Conservation (phyloP, 352 stramenopile genomes). For the Pythium rhizo-oryzae region DNA sequence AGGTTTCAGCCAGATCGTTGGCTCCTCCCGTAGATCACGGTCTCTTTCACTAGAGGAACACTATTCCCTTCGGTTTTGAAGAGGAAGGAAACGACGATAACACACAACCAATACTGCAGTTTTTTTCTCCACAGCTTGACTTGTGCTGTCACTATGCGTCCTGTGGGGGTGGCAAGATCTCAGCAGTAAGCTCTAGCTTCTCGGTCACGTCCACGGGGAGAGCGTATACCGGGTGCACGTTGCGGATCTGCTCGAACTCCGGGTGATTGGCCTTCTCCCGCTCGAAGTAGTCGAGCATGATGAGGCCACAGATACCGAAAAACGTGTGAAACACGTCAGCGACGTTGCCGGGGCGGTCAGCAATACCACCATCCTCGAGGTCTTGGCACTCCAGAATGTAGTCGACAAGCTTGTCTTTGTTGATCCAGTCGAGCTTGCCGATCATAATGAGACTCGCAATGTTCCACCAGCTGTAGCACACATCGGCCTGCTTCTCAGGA, state of each 20-base stretch:
- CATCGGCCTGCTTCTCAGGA: conserved; percentile 99
- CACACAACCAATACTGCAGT: conserved; percentile 5
- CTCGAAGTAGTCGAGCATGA: conserved; percentile 94
- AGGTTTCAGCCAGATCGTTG: background rate
- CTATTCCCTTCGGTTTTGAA: conserved; percentile 6
- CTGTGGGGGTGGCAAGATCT: conserved; percentile 50
- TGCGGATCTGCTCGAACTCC: conserved; percentile 70
- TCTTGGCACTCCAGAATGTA: conserved; percentile 98
- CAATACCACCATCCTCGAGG: conserved; percentile 97
- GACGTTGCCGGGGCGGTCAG: conserved; percentile 96
- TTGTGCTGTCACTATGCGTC: background rate
- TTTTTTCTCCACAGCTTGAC: background rate
- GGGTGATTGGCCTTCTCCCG: conserved; percentile 53
- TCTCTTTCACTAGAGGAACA: conserved; percentile 16
- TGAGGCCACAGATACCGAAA: conserved; percentile 96
- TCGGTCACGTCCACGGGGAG: conserved; percentile 92
- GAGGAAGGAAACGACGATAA: background rate
- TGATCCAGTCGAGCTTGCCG: conserved; percentile 95
- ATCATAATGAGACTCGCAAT: conserved; percentile 97
- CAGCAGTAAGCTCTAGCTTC: conserved; percentile 81
- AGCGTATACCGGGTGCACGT: conserved; percentile 96
- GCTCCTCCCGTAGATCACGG: background rate
- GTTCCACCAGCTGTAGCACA: conserved; percentile 99
- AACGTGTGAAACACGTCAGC: conserved; percentile 99
- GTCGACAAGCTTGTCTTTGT: conserved; percentile 90